Percentiles rank a stretch among this genome's conserved stretches.
Evolutionary conservation across 441 rosid genomes (phyloP).

Genomic region (Mallotus repandus): DNA sequence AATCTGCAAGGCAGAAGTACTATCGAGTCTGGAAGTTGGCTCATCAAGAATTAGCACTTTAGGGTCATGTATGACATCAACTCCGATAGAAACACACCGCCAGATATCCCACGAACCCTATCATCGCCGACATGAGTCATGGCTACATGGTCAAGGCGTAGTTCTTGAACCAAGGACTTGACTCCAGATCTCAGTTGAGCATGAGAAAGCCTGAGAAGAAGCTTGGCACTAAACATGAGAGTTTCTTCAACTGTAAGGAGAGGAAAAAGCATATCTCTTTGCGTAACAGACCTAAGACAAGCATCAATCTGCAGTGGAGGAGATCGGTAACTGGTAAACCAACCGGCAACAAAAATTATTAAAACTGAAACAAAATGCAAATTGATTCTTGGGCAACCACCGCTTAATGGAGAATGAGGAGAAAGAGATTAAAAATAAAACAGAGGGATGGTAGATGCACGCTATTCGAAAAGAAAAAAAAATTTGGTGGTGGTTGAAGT

Average conservation of each 20-base stretch:
- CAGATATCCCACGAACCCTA: constrained; percentile 82
- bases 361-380: too few species aligned
- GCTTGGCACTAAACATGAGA: constrained; percentile 78
- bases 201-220: constrained; percentile 60
- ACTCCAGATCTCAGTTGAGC: constrained; percentile 50
- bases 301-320: too few species aligned
- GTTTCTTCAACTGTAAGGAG: constrained; percentile 93
- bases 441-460: too few species aligned
- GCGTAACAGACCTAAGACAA: constrained; percentile 53
- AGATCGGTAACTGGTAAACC: too few species aligned
- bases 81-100: constrained; percentile 95
- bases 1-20: constrained; percentile 76
- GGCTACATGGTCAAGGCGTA: constrained; percentile 72
- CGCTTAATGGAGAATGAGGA: too few species aligned
- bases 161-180: constrained; percentile 65
- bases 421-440: too few species aligned
- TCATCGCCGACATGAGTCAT: constrained; percentile 75
- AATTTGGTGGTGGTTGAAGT: too few species aligned
- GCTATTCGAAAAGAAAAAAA: too few species aligned
- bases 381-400: too few species aligned
- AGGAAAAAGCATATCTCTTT: constrained; percentile 79
- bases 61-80: constrained; percentile 87
- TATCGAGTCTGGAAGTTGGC: constrained; percentile 96
- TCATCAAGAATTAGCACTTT: constrained; percentile 87
- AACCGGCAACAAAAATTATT: too few species aligned